Evolutionary conservation across 83 land plant species (phyloP).

Genomic region (Picea abies): DNA sequence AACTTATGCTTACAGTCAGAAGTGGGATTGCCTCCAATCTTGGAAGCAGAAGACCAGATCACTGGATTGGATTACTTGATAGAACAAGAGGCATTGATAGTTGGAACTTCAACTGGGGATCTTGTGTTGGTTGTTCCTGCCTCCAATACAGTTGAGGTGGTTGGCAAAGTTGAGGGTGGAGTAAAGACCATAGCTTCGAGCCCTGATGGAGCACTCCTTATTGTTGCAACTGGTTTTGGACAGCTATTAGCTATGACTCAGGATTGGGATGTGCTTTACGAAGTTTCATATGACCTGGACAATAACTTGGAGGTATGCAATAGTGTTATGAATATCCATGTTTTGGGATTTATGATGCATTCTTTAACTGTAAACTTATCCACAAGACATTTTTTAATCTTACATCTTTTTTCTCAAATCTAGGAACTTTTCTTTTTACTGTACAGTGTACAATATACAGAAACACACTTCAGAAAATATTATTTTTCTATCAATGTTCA

Average conservation of each 20-base stretch:
- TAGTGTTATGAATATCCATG: background rate
- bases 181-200: slow-evolving; percentile 75
- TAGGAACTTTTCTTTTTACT: background rate
- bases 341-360: background rate
- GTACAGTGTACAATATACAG: too few species aligned
- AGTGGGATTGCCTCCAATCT: slow-evolving; percentile 18
- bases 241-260: slow-evolving; percentile 85
- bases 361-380: background rate
- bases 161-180: slow-evolving; percentile 91
- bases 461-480: background rate
- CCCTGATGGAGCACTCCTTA: slow-evolving; percentile 97
- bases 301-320: slow-evolving; percentile 16
- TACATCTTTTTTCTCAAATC: background rate
- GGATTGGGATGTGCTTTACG: slow-evolving; percentile 95
- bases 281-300: slow-evolving; percentile 43
- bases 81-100: slow-evolving; percentile 86
- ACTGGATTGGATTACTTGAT: slow-evolving; percentile 74
- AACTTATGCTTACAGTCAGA: slow-evolving; percentile 17
- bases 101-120: slow-evolving; percentile 64
- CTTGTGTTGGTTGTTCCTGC: slow-evolving; percentile 51
- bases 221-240: slow-evolving; percentile 71
- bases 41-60: slow-evolving; percentile 61
- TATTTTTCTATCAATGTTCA: background rate
- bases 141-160: slow-evolving; percentile 56
- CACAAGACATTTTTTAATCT: background rate